phyloP scores from a whole-genome alignment of 176 grass and related monocot genomes.

The Avena eriantha region DNA sequence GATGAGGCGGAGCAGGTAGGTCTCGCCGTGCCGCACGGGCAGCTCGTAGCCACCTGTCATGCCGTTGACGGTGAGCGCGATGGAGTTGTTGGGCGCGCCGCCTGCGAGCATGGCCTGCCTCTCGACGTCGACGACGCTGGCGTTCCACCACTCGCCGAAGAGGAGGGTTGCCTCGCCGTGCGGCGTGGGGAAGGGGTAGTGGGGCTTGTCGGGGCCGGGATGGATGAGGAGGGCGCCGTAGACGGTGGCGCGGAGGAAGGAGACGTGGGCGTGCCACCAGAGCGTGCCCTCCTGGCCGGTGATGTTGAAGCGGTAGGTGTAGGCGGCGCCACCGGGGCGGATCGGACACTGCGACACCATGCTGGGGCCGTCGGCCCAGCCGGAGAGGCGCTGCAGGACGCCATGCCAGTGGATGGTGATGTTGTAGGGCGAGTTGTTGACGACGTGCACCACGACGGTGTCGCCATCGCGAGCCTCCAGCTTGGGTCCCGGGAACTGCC shows the following conservation, averaged over 20 bases:
- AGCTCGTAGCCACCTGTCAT: constrained; percentile 44
- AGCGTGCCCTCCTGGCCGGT: constrained; percentile 66
- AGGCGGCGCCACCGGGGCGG: constrained; percentile 45
- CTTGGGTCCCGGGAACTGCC: constrained; percentile 60
- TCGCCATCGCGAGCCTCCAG: constrained; percentile 58
- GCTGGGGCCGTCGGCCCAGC: constrained; percentile 66
- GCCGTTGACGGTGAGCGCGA: constrained; percentile 69
- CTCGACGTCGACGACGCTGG: constrained; percentile 56
- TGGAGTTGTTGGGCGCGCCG: constrained; percentile 37
- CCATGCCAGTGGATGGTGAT: constrained; percentile 79
- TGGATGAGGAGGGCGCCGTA: constrained; percentile 58
- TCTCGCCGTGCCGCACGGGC: constrained; percentile 38
- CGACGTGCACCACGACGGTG: constrained; percentile 56
- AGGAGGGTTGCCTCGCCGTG: constrained; percentile 58
- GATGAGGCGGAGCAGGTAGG: constrained; percentile 65
- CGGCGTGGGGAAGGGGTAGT: constrained; percentile 56
- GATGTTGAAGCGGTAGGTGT: constrained; percentile 56
- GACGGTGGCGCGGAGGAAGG: constrained; percentile 54
- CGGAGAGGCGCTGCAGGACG: constrained; percentile 56
- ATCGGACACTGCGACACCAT: constrained; percentile 82
- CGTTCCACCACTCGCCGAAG: constrained; percentile 67
- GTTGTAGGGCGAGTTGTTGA: constrained; percentile 63
- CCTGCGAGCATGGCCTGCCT: constrained; percentile 41
- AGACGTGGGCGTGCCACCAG: constrained; percentile 72
- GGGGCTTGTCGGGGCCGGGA: neutral